Conservation (phyloP, 2,329 filamentous ascomycete species). For the Dothiorella sarmentorum region DNA sequence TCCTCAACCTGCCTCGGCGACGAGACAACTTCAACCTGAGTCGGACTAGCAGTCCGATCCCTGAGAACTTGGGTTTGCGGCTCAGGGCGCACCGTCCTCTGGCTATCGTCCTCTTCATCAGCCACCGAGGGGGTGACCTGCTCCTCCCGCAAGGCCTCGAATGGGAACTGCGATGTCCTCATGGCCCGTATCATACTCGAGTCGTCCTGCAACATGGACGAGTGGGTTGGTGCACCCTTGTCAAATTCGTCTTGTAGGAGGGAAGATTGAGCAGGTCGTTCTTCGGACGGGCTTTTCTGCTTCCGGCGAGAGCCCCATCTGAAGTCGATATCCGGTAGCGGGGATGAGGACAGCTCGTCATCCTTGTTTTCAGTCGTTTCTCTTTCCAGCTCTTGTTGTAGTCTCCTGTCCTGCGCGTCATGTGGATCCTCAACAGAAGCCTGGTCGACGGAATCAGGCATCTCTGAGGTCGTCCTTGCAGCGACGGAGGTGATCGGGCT, state of each 20-base stretch:
- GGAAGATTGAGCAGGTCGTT: not conserved
- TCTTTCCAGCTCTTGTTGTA: slow-evolving; percentile 22
- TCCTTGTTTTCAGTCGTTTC: slow-evolving; percentile 24
- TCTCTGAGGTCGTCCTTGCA: not conserved
- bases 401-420: slow-evolving; percentile 19
- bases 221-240: not conserved
- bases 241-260: not conserved
- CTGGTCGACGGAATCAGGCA: not conserved
- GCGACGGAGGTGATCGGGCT: not conserved
- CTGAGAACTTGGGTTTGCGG: not conserved
- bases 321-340: slow-evolving; percentile 3
- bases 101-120: not conserved
- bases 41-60: not conserved
- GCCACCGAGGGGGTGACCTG: not conserved
- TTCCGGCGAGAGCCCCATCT: not conserved
- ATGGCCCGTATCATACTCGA: slow-evolving; percentile 6
- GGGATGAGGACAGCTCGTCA: slow-evolving; percentile 1
- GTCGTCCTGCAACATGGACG: slow-evolving; percentile 14
- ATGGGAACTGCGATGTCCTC: slow-evolving; percentile 2
- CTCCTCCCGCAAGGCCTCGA: not conserved
- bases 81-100: not conserved
- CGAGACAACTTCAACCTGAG: not conserved
- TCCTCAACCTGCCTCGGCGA: not conserved
- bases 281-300: not conserved
- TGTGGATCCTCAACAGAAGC: not conserved